Evolutionary conservation across 257 asterid genomes (phyloP), one percentile per base, ranked within the genome.

Genomic region (Coffea eugenioides): DNA sequence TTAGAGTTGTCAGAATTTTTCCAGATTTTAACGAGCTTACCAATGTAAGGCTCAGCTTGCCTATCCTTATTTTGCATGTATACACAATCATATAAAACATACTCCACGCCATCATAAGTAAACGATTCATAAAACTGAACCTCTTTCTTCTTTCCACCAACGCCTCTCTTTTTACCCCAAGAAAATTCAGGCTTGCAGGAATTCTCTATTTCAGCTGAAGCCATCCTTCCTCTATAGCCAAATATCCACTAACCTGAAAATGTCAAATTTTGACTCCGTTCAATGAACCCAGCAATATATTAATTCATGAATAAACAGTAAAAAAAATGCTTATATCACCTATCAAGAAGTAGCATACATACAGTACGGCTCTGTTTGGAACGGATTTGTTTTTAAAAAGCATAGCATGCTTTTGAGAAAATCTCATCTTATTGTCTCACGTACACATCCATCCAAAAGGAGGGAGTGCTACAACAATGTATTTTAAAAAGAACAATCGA

Each of bases 1-100:
- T 84, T 95, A 16, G 88, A 61, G 79, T 83, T 83, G 9, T 84
- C 89, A 13, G 64, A 36, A 54, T 49, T 71, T 84, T 86, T 92
- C 99, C 99, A 95, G 70, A 92, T 90, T 87, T 90, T 91, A 57
- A 92, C 67, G 54, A 95, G 80, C 77, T 91, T 95, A 27, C 92
- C 99, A 52, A 95, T 83, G 83, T 90, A 89, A 1, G 99, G 98
- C 6, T 57, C 79, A 6, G 83, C 73, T 68, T 83, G 87, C 48
- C 79, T 89, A 49, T 86, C 77, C 75, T 66, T 84, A 83, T 75
- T 23, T 25, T 91, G 80, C 97, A 95, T 75, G 81, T 87, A 95
- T 9, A 95, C 97, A 71, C 84, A 84, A 69, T 93, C 99, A 71
- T 91, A 74, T 52, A 95, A 78, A 12, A 74, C 20, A 59, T 95